Conservation (phyloP, 805 yeast species). For the Wickerhamiella australiensis region DNA sequence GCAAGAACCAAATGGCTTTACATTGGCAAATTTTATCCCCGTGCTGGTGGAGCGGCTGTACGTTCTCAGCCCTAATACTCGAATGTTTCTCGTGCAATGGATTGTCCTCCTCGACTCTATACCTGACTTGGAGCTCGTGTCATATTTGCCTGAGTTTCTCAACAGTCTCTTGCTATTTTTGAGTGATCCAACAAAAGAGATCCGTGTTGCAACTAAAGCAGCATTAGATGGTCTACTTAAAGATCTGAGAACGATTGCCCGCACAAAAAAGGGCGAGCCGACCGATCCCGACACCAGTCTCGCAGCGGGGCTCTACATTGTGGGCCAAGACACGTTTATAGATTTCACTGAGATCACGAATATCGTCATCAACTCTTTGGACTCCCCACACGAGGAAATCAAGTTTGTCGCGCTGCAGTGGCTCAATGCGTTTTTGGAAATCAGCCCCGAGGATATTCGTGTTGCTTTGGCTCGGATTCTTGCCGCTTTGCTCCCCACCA, state of each 20-base stretch:
- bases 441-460: slow-evolving; percentile 64
- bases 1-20: slow-evolving; percentile 53
- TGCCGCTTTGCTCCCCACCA: slow-evolving; percentile 50
- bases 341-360: slow-evolving; percentile 72
- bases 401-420: slow-evolving; percentile 71
- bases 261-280: slow-evolving; percentile 9
- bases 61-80: slow-evolving; percentile 82
- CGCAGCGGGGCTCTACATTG: slow-evolving; percentile 39
- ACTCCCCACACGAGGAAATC: slow-evolving; percentile 60
- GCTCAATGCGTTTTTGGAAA: slow-evolving; percentile 60
- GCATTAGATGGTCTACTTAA: slow-evolving; percentile 61
- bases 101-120: slow-evolving; percentile 80
- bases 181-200: slow-evolving; percentile 76
- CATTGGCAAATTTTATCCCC: slow-evolving; percentile 79
- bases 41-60: slow-evolving; percentile 82
- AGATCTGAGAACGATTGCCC: slow-evolving; percentile 68
- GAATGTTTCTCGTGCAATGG: slow-evolving; percentile 91
- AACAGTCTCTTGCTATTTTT: slow-evolving; percentile 72
- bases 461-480: slow-evolving; percentile 65
- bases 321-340: slow-evolving; percentile 71
- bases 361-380: slow-evolving; percentile 68
- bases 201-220: slow-evolving; percentile 71
- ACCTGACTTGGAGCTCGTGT: slow-evolving; percentile 78
- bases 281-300: slow-evolving; percentile 8
- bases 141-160: slow-evolving; percentile 78